These are phyloP conservation scores for Bromus sterilis DNA, from an alignment of 176 grass and related monocot genomes.

Conservation along the genomic window DNA sequence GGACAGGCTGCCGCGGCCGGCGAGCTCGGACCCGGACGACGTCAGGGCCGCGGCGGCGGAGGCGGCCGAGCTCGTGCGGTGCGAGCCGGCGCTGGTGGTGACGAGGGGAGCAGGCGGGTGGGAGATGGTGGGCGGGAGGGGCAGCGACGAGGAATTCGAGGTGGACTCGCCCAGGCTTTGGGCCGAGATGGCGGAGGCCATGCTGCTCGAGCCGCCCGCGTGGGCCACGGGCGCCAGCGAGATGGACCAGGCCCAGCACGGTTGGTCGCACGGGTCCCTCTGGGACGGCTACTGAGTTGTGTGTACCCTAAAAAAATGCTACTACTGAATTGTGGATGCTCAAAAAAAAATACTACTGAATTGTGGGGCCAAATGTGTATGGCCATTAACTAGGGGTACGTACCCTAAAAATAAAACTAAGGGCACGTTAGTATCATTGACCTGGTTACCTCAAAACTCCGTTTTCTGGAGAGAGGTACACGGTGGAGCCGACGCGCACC, in stretches of 20 bases:
- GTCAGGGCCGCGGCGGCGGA: conserved; percentile 50
- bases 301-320: no score
- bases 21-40: conserved; percentile 39
- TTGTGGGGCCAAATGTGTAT: no score
- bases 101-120: background rate
- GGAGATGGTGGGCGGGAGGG: conserved; percentile 11
- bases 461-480: no score
- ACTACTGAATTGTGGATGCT: no score
- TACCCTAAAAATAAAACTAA: no score
- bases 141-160: conserved; percentile 46
- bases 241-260: conserved; percentile 10
- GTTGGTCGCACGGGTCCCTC: conserved; percentile 40
- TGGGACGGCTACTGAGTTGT: conserved; percentile 67
- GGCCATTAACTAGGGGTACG: no score
- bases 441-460: no score
- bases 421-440: no score
- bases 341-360: no score
- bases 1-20: conserved; percentile 43
- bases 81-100: conserved; percentile 33
- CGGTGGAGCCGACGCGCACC: no score
- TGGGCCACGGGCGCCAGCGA: conserved; percentile 36
- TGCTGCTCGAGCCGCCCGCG: conserved; percentile 52
- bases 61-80: conserved; percentile 45
- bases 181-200: conserved; percentile 72
- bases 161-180: conserved; percentile 60